Evolutionary conservation across 2,329 filamentous ascomycete genomes (phyloP), one percentile per base, ranked within the genome.

Genomic region (Huntiella omanensis): DNA sequence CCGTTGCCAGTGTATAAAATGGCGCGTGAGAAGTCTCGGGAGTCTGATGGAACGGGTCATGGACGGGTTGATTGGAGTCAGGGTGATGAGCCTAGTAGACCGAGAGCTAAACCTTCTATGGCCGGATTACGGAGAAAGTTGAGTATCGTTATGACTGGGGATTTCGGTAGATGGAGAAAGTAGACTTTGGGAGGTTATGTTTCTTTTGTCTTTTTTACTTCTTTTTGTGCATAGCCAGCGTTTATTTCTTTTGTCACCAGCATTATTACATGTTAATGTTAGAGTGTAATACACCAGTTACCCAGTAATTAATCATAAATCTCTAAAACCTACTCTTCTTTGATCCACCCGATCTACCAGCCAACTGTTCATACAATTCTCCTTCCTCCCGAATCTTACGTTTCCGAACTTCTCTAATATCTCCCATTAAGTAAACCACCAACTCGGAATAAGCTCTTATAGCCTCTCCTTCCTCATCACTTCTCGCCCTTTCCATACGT

Each of bases 401-500:
- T 19, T 46, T 49, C 5, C 34, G 33, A 19, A 49, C 34, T 15
- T 45, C 47, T 12, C 33, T 13, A 39, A 46, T 22, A 8, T 40
- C 47, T n/a, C 60, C 58, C 46, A 75, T 60, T 33, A 75, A 58
- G 47, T 67, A 62, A 41, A 69, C 54, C 13, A 79, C 65, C 16
- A 78, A 60, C 50, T 73, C 70, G 40, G 68, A 70, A 54, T 75
- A 80, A 57, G 78, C 75, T 45, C 69, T 62, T 28, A 80, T 62
- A 4, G 64, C 75, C 52, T 77, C 72, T 28, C 73, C 73, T 48
- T 69, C 69, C 52, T 69, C 66, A n/a, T 68, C 65, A 1, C 66
- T 63, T 28, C 65, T 63, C 32, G 62, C 61, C 48, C 70, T 64
- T 33, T 70, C 68, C 46, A 59, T 64, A 37, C 68, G 67, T 49